Conservation (phyloP, 2,329 filamentous ascomycete species). For the Trichoderma sp. region DNA sequence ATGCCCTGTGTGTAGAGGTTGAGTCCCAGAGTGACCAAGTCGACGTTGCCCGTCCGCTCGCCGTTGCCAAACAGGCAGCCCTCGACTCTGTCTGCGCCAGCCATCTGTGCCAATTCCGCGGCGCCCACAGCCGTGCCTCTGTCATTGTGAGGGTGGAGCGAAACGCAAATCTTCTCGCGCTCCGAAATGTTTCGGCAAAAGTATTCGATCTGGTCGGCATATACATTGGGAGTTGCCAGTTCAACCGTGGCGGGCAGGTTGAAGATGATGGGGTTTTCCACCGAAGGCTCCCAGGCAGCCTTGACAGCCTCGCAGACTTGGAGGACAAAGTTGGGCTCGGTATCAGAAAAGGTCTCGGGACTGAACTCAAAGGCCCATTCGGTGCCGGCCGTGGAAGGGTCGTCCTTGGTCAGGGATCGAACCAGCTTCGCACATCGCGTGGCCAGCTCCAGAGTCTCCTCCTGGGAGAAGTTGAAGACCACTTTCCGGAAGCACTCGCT, state of each 20-base stretch:
- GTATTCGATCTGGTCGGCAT: conserved; percentile 94
- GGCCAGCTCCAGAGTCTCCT: conserved; percentile 79
- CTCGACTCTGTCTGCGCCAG: conserved; percentile 90
- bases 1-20: conserved; percentile 96
- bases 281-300: conserved; percentile 83
- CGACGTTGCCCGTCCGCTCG: conserved; percentile 93
- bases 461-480: conserved; percentile 84
- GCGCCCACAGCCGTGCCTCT: conserved; percentile 87
- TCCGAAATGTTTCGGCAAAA: conserved; percentile 87
- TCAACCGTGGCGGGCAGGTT: conserved; percentile 97
- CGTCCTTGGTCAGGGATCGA: conserved; percentile 84
- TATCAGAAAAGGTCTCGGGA: conserved; percentile 90
- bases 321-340: conserved; percentile 79
- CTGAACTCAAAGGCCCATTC: conserved; percentile 83
- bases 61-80: conserved; percentile 91
- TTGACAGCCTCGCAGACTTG: conserved; percentile 91
- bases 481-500: conserved; percentile 93
- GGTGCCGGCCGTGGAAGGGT: conserved; percentile 60
- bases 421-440: conserved; percentile 86
- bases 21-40: conserved; percentile 87
- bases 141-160: conserved; percentile 93
- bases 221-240: conserved; percentile 91
- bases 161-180: conserved; percentile 84
- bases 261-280: conserved; percentile 86
- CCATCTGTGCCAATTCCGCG: conserved; percentile 93